Evolutionary conservation across 768 basidiomycete species (phyloP).

Genomic region (Leccinum variicolor): DNA sequence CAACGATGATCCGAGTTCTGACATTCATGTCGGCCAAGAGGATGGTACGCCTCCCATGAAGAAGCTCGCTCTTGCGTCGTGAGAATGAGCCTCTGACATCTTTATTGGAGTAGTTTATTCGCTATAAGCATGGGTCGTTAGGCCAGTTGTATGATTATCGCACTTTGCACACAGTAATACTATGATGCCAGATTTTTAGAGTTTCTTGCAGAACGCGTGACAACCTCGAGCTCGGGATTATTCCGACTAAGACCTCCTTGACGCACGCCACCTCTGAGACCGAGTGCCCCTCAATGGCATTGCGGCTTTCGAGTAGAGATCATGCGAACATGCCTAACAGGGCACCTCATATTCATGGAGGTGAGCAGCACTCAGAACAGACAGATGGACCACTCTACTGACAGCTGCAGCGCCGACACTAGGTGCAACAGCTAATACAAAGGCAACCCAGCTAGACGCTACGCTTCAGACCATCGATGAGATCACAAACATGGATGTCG

Average conservation of each 20-base stretch:
- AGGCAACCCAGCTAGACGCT: slow-evolving; percentile 22
- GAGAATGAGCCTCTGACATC: slow-evolving; percentile 19
- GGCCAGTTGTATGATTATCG: slow-evolving; percentile 25
- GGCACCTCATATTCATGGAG: background rate
- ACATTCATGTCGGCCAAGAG: slow-evolving; percentile 32
- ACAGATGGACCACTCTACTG: background rate
- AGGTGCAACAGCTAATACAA: slow-evolving; percentile 4
- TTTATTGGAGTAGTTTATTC: slow-evolving; percentile 35
- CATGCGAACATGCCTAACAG: background rate
- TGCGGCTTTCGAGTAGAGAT: background rate
- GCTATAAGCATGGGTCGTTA: slow-evolving; percentile 16
- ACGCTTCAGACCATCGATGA: slow-evolving; percentile 53
- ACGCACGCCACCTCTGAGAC: background rate
- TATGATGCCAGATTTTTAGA: slow-evolving; percentile 5
- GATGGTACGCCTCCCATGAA: slow-evolving; percentile 63
- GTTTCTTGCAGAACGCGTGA: background rate
- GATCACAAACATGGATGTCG: slow-evolving; percentile 63
- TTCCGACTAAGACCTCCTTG: background rate
- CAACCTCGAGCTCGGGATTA: background rate
- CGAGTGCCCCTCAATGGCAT: background rate
- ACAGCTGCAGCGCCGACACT: background rate
- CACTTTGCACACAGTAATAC: slow-evolving; percentile 17
- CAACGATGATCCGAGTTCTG: slow-evolving; percentile 38
- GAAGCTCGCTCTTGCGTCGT: slow-evolving; percentile 52
- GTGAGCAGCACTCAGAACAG: slow-evolving; percentile 5